These are phyloP conservation scores for Fonsecaea monophora DNA, from an alignment of 2,329 filamentous ascomycete genomes.

Conservation along the genomic window DNA sequence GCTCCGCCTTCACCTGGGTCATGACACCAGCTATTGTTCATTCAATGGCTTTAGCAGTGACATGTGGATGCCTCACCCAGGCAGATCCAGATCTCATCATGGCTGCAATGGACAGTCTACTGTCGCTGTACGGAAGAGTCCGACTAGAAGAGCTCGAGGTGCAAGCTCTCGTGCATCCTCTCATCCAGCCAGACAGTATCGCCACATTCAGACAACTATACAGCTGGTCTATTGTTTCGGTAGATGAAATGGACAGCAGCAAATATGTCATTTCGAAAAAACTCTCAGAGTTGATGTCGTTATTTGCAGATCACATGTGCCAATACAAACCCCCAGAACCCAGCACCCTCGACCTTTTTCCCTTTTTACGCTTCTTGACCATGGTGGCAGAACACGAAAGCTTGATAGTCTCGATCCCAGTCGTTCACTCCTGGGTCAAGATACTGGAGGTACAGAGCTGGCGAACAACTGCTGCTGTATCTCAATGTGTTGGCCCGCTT, in stretches of 20 bases:
- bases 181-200: conserved; percentile 76
- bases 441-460: conserved; percentile 76
- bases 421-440: conserved; percentile 87
- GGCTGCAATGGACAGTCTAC: conserved; percentile 81
- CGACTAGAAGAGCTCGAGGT: conserved; percentile 81
- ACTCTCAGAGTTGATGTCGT: conserved; percentile 88
- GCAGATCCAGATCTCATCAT: conserved; percentile 76
- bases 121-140: conserved; percentile 77
- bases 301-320: conserved; percentile 82
- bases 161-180: conserved; percentile 74
- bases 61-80: conserved; percentile 74
- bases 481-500: conserved; percentile 72
- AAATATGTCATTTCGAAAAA: conserved; percentile 94
- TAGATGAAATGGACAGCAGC: conserved; percentile 84
- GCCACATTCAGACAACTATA: conserved; percentile 75
- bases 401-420: conserved; percentile 89
- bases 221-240: conserved; percentile 78
- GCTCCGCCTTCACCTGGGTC: conserved; percentile 84
- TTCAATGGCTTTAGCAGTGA: conserved; percentile 71
- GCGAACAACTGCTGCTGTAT: conserved; percentile 67
- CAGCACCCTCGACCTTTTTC: conserved; percentile 69
- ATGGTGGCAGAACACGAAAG: conserved; percentile 83
- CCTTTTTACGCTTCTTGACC: conserved; percentile 80
- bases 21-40: conserved; percentile 80
- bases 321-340: conserved; percentile 74